Base-by-base conservation (phyloP, 2,329 filamentous ascomycete species). In the Monilinia fructigena region DNA sequence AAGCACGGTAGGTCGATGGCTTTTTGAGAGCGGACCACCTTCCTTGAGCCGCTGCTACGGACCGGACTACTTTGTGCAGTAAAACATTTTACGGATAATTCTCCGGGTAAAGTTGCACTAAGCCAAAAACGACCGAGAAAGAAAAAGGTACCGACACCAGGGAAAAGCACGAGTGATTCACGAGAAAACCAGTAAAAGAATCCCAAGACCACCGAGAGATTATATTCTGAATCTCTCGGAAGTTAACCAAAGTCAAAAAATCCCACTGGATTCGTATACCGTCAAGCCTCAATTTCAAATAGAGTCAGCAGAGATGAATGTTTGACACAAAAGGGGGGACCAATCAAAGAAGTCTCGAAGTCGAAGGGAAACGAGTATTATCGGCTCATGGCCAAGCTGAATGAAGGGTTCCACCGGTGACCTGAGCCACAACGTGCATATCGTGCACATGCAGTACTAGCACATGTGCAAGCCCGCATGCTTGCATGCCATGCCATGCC, bases 401-500 rank as follows among this genome's bases (percentile, higher is more conserved):
- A 7, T 47, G 26, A 35, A 47, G 26, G 20, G 28, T 38, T 60
- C 31, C 47, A 18, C 2, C 48, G 56, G 42, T 31, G 8, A 52
- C 1, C 28, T 50, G 56, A 60, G 56, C 42, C 56, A 60, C 56
- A 50, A 60, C 42, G 56, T 60, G 56, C 56, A 23, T 60, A n/a
- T 59, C 40, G 47, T 59, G 55, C 38, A 58, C 31, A 31, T 31
- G 6, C 31, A 6, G 6, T 31, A 31, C 31, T 31, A 31, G 55
- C 38, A 58, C 31, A 28, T 28, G 31, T 35, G 31, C 31, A 35
- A 35, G 31, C 31, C 28, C 28, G 28, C 28, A 28, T 28, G 28
- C 28, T 4, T 28, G 28, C 28, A 28, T 28, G 28, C 28, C 28
- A 28, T 28, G 28, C 28, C 28, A 28, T 28, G 28, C 28, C 28